These are phyloP conservation scores for Kalanchoe fedtschenkoi DNA, from an alignment of 164 flowering plant species.

Conservation along the genomic window DNA sequence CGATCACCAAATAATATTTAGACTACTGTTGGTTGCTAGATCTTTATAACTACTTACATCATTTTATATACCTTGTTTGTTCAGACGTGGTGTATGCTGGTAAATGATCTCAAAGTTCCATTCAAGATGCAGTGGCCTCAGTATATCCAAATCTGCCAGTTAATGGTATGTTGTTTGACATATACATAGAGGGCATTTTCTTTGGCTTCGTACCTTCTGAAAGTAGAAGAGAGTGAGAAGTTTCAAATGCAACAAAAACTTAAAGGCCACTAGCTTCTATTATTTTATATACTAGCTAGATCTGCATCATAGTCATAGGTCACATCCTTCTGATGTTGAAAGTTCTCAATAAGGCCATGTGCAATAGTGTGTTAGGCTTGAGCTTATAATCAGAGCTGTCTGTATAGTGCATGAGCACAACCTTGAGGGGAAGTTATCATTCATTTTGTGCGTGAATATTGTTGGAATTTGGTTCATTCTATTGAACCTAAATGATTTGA, in stretches of 20 bases:
- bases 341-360: too few species aligned
- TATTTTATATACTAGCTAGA: not conserved
- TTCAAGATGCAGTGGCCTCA: slow-evolving; percentile 99
- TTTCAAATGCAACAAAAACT: too few species aligned
- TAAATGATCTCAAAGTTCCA: slow-evolving; percentile 86
- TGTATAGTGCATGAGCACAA: too few species aligned
- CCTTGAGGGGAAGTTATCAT: too few species aligned
- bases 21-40: not conserved
- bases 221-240: too few species aligned
- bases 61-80: not conserved
- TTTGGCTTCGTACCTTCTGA: too few species aligned
- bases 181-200: not conserved
- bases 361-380: too few species aligned
- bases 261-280: not conserved
- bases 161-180: slow-evolving; percentile 53
- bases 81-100: slow-evolving; percentile 97
- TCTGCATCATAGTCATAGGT: not conserved
- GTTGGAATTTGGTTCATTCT: too few species aligned
- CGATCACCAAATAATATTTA: not conserved
- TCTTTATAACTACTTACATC: not conserved
- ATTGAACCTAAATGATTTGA: too few species aligned
- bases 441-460: too few species aligned
- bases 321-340: not conserved
- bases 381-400: too few species aligned
- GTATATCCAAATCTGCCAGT: slow-evolving; percentile 76